A percentile compares a stretch with the other conserved stretches of the same genome.
Conservation (phyloP, 352 stramenopile species). For the Phytophthora fragariae region DNA sequence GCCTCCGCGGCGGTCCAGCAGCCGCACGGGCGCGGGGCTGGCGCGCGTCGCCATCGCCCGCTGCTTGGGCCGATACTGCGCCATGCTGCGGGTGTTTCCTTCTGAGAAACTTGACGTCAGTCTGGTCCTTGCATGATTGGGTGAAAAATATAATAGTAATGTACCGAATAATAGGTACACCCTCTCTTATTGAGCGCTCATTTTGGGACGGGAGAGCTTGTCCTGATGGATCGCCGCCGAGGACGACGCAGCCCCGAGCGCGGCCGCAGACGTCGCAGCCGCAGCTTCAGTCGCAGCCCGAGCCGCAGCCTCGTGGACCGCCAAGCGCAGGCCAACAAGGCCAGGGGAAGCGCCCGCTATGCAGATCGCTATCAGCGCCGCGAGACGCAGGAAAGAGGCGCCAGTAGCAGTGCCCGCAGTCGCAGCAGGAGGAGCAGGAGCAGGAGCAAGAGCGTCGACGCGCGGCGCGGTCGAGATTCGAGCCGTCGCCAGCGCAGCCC, state of each 20-base stretch:
- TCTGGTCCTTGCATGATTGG: conserved; percentile 5
- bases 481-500: conserved; percentile 6
- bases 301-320: conserved; percentile 18
- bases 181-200: background rate
- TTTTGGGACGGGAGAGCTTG: too few species aligned
- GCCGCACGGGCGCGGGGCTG: conserved; percentile 2
- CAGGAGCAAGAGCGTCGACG: conserved; percentile 34
- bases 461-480: background rate
- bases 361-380: conserved; percentile 12
- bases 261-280: conserved; percentile 19
- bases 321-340: background rate
- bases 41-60: conserved; percentile 10
- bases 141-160: background rate
- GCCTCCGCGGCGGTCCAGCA: conserved; percentile 13
- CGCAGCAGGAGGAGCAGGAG: conserved; percentile 16
- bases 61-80: conserved; percentile 14
- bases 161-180: conserved; percentile 13
- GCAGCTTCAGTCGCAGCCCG: conserved; percentile 26
- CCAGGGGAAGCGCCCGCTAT: background rate
- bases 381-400: background rate
- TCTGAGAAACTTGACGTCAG: conserved; percentile 28
- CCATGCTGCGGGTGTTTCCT: conserved; percentile 16
- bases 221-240: conserved; percentile 33
- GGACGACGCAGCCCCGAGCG: conserved; percentile 25
- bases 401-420: background rate